Percentiles rank a stretch among this genome's conserved stretches.
These are phyloP conservation scores for Fusarium sp. DNA, from an alignment of 2,329 filamentous ascomycete species.

Conservation along the genomic window DNA sequence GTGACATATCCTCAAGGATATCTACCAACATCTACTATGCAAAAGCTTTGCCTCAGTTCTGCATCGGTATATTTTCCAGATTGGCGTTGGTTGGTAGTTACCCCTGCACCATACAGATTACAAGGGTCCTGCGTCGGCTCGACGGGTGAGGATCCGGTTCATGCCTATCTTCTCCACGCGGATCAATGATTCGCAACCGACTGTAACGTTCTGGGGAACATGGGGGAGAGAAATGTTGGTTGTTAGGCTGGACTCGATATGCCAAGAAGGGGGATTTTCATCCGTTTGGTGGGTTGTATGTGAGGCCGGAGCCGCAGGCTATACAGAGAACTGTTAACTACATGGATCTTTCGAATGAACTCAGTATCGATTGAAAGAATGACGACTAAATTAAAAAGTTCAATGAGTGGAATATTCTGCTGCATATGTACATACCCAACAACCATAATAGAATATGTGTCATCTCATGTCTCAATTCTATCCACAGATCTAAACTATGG, in stretches of 20 bases:
- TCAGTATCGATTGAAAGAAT: too few species aligned
- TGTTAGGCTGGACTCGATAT: neutral
- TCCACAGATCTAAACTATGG: too few species aligned
- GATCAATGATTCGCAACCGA: neutral
- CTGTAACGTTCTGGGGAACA: neutral
- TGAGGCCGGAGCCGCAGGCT: neutral
- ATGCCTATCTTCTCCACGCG: neutral
- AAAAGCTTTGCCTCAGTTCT: neutral
- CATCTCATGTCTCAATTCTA: too few species aligned
- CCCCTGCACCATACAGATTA: neutral
- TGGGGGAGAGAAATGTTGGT: too few species aligned
- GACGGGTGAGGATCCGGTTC: neutral
- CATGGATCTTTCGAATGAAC: neutral
- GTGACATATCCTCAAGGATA: neutral
- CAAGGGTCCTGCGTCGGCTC: neutral
- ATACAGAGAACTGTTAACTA: neutral
- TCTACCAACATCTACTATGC: neutral
- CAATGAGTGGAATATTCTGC: too few species aligned
- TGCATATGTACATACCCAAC: too few species aligned
- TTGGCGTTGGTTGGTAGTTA: neutral
- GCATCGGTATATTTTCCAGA: neutral
- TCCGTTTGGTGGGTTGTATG: neutral
- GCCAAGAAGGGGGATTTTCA: neutral
- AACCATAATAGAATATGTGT: too few species aligned
- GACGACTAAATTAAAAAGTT: too few species aligned